Evolutionary conservation across 768 basidiomycete species (phyloP), one percentile per base, ranked within the genome.

Genomic region (Goffeauzyma gilvescens): DNA sequence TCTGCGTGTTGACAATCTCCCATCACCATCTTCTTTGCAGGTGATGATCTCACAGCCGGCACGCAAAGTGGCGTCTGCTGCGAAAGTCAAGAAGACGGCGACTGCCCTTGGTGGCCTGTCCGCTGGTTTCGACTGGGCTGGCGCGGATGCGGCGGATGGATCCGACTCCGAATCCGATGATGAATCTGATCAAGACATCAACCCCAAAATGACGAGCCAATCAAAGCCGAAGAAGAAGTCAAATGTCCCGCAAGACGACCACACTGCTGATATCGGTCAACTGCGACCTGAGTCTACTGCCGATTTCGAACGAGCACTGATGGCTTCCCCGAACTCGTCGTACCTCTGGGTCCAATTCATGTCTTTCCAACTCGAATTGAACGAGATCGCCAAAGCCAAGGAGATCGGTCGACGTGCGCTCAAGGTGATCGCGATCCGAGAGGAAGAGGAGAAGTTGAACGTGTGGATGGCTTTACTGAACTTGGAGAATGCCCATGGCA

Each of bases 281-380:
- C 79, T 76, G 53, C 69, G 69, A 17, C 93, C 93, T 2, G 82
- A 85, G 59, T 93, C 93, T 1, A 83, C 79, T 48, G 75, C 80
- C 24, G 90, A 98, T 61, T 99, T 95, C 54, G 93, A 99, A 63
- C 75, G 93, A 10, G 66, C 83, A 26, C 72, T 99, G 34, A 71
- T 96, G 28, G 83, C 84, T 22, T 87, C 90, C 0, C 90, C 93
- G 1, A 86, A 93, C 59, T 96, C 89, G 6, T 96, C 93, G 0
- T 93, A 81, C 65, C 72, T 96, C 25, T 99, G 93, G 93, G 78
- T 99, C 45, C 89, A 95, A 62, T 98, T 87, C 63, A 96, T 99
- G 86, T 90, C 93, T 7, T 90, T 95, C 74, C 85, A 89, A 55
- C 69, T 96, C 9, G 86, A 86, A 52, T 73, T 98, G n/a, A 84